These are phyloP conservation scores for Coelastrella sp. DNA, from an alignment of 139 green algal genomes.

Conservation along the genomic window DNA sequence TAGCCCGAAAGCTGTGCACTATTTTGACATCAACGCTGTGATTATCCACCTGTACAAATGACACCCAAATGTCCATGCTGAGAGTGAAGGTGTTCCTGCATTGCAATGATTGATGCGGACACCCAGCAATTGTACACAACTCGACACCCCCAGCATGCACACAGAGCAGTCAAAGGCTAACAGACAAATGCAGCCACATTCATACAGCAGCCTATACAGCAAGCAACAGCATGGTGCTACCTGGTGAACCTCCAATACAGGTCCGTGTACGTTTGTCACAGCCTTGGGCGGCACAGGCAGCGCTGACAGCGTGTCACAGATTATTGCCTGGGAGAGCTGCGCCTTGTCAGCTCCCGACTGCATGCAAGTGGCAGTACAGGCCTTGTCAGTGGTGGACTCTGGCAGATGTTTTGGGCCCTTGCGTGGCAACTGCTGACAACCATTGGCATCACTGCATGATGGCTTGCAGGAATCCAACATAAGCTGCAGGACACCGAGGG, in stretches of 20 bases:
- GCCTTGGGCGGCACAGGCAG: constrained; percentile 48
- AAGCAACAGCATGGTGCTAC: neutral
- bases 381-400: no score
- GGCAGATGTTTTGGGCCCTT: no score
- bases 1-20: constrained; percentile 56
- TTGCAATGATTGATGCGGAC: neutral
- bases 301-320: constrained; percentile 40
- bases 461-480: no score
- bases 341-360: constrained; percentile 2
- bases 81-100: neutral
- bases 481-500: no score
- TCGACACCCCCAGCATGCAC: no score
- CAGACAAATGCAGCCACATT: no score
- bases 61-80: neutral
- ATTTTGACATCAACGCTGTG: constrained; percentile 55
- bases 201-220: no score
- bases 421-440: no score
- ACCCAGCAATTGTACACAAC: neutral
- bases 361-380: neutral
- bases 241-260: constrained; percentile 48
- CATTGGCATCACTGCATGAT: no score
- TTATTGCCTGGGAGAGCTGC: constrained; percentile 26
- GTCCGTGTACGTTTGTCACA: constrained; percentile 50
- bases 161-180: no score
- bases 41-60: constrained; percentile 24